phyloP scores from a whole-genome alignment of 805 yeast genomes.

The Ogataea dorogensis region DNA sequence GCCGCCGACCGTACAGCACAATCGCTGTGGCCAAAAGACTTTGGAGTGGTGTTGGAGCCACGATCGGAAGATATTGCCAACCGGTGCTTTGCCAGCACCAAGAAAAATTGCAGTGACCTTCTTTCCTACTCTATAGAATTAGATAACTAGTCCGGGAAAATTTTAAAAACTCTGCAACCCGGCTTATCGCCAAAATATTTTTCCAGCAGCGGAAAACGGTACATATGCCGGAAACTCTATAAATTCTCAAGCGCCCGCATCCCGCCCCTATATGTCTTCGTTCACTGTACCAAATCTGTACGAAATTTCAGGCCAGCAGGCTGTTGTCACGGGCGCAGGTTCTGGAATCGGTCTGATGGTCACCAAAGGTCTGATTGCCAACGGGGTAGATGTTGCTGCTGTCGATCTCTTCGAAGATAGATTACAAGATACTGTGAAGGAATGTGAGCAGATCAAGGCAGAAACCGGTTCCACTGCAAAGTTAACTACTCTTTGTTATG shows the following conservation, averaged over 20 bases:
- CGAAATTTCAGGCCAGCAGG: conserved; percentile 24
- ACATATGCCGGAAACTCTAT: conserved; percentile 1
- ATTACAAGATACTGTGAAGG: conserved; percentile 16
- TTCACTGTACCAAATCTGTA: conserved; percentile 17
- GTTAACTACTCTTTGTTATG: conserved; percentile 22
- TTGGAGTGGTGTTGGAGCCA: conserved; percentile 16
- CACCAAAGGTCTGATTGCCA: conserved; percentile 22
- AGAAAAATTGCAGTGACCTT: conserved; percentile 9
- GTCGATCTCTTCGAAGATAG: conserved; percentile 25
- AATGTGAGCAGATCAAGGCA: conserved; percentile 16
- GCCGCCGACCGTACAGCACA: conserved; percentile 24
- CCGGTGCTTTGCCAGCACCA: conserved; percentile 14
- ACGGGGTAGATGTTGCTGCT: conserved; percentile 22
- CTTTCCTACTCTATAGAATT: conserved; percentile 14
- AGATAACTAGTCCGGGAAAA: too few relatives aligned
- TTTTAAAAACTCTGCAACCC: too few relatives aligned
- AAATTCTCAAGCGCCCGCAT: too few relatives aligned
- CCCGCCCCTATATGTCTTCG: too few relatives aligned
- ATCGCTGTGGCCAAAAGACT: conserved; percentile 23
- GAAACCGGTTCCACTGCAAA: conserved; percentile 19
- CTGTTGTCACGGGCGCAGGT: conserved; percentile 26
- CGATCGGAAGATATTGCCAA: conserved; percentile 9
- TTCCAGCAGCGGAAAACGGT: not conserved
- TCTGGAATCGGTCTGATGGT: conserved; percentile 28
- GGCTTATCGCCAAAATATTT: too few relatives aligned